phyloP scores from a whole-genome alignment of 225 moss, liverwort and hornwort genomes.

The Rhytidiadelphus loreus region DNA sequence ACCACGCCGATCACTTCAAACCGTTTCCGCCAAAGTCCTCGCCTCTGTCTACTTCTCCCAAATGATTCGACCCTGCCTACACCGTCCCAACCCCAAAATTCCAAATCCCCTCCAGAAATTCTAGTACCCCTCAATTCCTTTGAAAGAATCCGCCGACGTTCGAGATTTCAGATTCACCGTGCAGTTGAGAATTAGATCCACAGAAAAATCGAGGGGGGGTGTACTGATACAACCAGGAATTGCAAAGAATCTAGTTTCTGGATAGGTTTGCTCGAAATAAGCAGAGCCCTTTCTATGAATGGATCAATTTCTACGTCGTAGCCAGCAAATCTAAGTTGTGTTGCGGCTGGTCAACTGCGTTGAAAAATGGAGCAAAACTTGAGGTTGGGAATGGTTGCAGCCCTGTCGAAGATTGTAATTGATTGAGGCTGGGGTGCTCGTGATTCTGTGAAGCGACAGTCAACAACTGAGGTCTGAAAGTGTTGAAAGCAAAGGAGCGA shows the following conservation, averaged over 20 bases:
- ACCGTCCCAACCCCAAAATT: neutral
- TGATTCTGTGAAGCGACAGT: neutral
- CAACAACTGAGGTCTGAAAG: neutral
- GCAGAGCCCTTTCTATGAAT: neutral
- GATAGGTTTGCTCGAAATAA: neutral
- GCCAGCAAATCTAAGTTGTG: neutral
- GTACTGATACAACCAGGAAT: neutral
- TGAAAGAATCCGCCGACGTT: neutral
- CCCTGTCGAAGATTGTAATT: neutral
- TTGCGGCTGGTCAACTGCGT: no score
- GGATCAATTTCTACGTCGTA: neutral
- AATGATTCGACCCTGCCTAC: neutral
- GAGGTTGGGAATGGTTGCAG: no score
- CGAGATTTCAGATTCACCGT: neutral
- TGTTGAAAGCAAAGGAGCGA: neutral
- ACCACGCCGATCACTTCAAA: neutral
- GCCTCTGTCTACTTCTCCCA: neutral
- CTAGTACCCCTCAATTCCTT: neutral
- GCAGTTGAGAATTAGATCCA: neutral
- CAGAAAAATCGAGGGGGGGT: neutral
- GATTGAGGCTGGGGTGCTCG: neutral
- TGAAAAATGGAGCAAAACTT: neutral
- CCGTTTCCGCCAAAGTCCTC: neutral
- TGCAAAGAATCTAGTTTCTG: neutral
- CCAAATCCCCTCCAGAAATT: neutral